Base-by-base conservation (phyloP, 1,284 basidiomycete species). In the Stygiomarasmius scandens region DNA sequence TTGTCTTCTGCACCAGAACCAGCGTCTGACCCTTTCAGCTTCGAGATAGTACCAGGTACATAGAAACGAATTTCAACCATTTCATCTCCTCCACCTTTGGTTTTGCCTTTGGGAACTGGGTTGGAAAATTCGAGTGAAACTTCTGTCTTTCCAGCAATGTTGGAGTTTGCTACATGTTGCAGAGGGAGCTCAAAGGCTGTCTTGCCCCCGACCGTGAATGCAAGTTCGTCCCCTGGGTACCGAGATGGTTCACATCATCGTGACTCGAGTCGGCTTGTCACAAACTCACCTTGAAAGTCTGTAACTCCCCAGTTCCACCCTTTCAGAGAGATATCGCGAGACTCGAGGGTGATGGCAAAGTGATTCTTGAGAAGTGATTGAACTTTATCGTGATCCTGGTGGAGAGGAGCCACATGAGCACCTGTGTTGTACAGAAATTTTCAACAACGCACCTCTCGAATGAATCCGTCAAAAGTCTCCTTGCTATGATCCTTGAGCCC, bases 271-370 rank as follows among this genome's bases (percentile, higher is more conserved):
- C 9, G 4, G 38, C 16, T 16, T 22, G 44, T 47, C 19, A 49
- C 27, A 12, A 29, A 71, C 83, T 62, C 63, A 93, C 95, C 92
- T 81, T 94, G 92, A 63, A 99, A 95, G 68, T 96, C 93, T 2
- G 93, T 93, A 41, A 91, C 85, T 16, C 97, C 97, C 97, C 97
- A 99, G 72, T 99, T 99, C 95, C 95, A 99, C 1, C 97, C 97
- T 69, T 95, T 94, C 69, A 96, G 85, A 8, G 92, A 90, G 19
- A 89, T 81, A 66, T 99, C 97, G 70, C 87, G 89, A 11, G 84
- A 84, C 69, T 98, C 96, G 25, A 99, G 79, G 6, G 89, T 85
- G 61, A 96, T 79, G 58, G 84, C 86, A 77, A 95, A 98, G 74
- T 93, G 86, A 64, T 90, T 89, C 71, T 93, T 94, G 58, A 96